Evolutionary conservation across 345 rosid genomes (phyloP).

Genomic region (Salix caprea): DNA sequence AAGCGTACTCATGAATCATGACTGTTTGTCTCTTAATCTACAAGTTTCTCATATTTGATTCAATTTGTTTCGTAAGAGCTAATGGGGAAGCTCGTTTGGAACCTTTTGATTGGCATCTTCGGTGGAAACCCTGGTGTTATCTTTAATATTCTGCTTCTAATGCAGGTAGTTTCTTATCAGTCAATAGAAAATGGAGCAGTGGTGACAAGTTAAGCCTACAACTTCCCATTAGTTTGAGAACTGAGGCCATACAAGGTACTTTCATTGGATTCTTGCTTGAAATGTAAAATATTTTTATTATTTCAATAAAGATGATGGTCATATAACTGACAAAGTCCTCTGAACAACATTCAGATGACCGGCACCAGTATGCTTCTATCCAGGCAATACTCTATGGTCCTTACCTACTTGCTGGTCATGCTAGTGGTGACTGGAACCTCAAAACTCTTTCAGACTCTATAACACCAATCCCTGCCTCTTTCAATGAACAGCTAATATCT

Average conservation of each 20-base stretch:
- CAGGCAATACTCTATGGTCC: too few relatives aligned
- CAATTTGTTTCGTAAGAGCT: background rate
- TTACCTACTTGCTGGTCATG: too few relatives aligned
- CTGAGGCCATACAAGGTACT: conserved; percentile 74
- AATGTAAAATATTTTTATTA: background rate
- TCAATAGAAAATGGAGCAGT: conserved; percentile 49
- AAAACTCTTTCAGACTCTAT: too few relatives aligned
- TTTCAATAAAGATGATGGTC: background rate
- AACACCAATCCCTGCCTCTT: too few relatives aligned
- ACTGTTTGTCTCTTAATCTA: background rate
- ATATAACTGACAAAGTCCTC: background rate
- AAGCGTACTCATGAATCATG: background rate
- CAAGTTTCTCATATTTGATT: background rate
- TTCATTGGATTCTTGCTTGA: background rate
- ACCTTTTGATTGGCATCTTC: background rate
- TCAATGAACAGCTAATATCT: too few relatives aligned
- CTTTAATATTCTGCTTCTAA: background rate
- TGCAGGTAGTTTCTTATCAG: conserved; percentile 59
- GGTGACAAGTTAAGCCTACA: conserved; percentile 54
- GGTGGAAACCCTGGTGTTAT: background rate
- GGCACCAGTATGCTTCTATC: too few relatives aligned
- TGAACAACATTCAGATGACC: too few relatives aligned
- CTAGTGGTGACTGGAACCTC: too few relatives aligned
- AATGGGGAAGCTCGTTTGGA: background rate
- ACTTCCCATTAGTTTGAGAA: conserved; percentile 57